A percentile compares a stretch with the other conserved stretches of the same genome.
phyloP scores from a whole-genome alignment of 164 flowering plant species.

The Umbilicus rupestris region DNA sequence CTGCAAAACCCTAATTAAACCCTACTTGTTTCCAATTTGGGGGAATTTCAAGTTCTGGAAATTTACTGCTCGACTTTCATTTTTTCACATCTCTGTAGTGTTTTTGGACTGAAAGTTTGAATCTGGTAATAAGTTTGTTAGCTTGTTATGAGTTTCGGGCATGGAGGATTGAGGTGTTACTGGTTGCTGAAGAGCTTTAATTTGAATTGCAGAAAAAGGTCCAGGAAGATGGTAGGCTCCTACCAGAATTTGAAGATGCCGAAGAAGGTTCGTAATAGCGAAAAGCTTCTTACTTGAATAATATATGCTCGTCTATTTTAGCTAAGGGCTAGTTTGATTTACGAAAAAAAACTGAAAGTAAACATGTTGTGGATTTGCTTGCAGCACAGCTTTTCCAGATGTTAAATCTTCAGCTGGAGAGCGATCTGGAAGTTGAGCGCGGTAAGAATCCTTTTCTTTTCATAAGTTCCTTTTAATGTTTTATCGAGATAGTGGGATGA shows the following conservation, averaged over 20 bases:
- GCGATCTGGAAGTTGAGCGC: slow-evolving; percentile 37
- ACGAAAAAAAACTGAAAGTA: neutral
- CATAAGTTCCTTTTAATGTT: neutral
- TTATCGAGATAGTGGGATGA: neutral
- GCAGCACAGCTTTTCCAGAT: slow-evolving; percentile 66
- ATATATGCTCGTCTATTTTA: neutral
- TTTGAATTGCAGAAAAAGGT: slow-evolving; percentile 50
- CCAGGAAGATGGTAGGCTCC: slow-evolving; percentile 62
- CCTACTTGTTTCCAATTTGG: neutral
- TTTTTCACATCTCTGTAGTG: neutral
- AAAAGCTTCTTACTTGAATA: neutral
- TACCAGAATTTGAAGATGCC: slow-evolving; percentile 86
- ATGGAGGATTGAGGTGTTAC: neutral
- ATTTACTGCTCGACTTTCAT: no score
- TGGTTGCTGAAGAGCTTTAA: slow-evolving; percentile 7
- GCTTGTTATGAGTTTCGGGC: neutral
- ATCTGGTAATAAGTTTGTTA: neutral
- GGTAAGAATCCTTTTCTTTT: slow-evolving; percentile 37
- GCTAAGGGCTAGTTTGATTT: neutral
- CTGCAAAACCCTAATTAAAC: slow-evolving; percentile 1
- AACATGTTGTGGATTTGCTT: slow-evolving; percentile 27
- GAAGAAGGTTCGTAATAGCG: slow-evolving; percentile 57
- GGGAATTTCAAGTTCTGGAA: no score
- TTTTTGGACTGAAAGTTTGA: neutral
- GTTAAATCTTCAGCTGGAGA: slow-evolving; percentile 69